phyloP scores from a whole-genome alignment of 352 stramenopile species.

The Globisporangium uncinulatum region DNA sequence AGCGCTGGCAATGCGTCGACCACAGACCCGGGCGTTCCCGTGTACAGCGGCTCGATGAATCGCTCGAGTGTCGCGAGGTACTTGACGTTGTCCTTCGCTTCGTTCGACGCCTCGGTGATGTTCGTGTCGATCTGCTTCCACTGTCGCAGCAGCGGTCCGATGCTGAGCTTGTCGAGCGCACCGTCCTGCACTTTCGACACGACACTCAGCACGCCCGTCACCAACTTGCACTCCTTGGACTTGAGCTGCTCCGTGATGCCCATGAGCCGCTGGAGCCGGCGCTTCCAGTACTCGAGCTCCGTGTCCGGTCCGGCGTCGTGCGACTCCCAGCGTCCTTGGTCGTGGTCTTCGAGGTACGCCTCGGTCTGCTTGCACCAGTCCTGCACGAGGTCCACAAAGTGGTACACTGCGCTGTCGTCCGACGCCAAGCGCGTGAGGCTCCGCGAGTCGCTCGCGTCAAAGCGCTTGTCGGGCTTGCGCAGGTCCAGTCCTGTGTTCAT shows the following conservation, averaged over 20 bases:
- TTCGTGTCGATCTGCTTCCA: slow-evolving; percentile 89
- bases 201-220: slow-evolving; percentile 76
- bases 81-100: slow-evolving; percentile 86
- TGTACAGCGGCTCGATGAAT: slow-evolving; percentile 85
- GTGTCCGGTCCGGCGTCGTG: slow-evolving; percentile 76
- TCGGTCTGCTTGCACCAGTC: slow-evolving; percentile 88
- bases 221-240: slow-evolving; percentile 85
- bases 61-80: slow-evolving; percentile 78
- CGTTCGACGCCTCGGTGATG: slow-evolving; percentile 79
- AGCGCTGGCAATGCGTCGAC: slow-evolving; percentile 79
- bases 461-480: slow-evolving; percentile 80
- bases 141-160: slow-evolving; percentile 52
- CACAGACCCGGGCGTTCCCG: slow-evolving; percentile 42
- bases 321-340: slow-evolving; percentile 75
- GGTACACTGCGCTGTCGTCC: slow-evolving; percentile 61
- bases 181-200: slow-evolving; percentile 77
- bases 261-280: slow-evolving; percentile 76
- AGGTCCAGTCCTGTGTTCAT: slow-evolving; percentile 87
- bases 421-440: slow-evolving; percentile 64
- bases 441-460: slow-evolving; percentile 61
- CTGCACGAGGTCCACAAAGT: slow-evolving; percentile 86
- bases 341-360: slow-evolving; percentile 80
- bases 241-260: slow-evolving; percentile 88
- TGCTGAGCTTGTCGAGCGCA: slow-evolving; percentile 53
- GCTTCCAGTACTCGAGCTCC: slow-evolving; percentile 86